Conservation (phyloP, 768 basidiomycete genomes). For the Lentinula sp. region DNA sequence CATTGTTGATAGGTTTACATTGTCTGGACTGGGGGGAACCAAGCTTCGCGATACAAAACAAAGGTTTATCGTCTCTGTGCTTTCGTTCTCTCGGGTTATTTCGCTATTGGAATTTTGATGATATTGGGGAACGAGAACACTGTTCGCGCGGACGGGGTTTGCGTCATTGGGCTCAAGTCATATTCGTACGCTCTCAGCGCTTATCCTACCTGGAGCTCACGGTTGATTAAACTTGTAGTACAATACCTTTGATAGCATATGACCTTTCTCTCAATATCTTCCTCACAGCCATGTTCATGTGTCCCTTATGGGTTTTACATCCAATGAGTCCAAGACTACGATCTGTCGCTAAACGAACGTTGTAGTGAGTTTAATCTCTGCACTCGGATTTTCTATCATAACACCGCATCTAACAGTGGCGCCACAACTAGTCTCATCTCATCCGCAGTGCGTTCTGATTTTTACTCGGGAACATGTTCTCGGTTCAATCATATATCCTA, state of each 20-base stretch:
- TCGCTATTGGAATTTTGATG: conserved; percentile 2
- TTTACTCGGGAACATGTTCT: not conserved
- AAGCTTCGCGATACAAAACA: not conserved
- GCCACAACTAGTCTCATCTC: conserved; percentile 2
- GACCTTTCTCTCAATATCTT: conserved; percentile 4
- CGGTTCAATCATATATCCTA: not conserved
- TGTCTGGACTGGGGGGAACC: conserved; percentile 6
- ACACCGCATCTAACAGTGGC: not conserved
- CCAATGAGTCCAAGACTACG: conserved; percentile 3
- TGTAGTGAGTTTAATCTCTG: not conserved
- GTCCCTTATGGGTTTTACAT: not conserved
- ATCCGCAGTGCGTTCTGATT: not conserved
- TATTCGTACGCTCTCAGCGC: not conserved
- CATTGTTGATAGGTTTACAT: not conserved
- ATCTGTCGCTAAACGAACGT: conserved; percentile 3
- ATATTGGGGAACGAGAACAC: not conserved
- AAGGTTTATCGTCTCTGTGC: conserved; percentile 1
- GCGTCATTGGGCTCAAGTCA: conserved; percentile 1
- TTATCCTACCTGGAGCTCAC: not conserved
- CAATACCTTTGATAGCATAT: not conserved
- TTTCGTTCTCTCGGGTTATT: not conserved
- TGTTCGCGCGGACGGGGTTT: not conserved
- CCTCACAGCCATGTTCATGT: conserved; percentile 6
- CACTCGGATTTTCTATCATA: not conserved
- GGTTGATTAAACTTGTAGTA: not conserved